phyloP scores from a whole-genome alignment of 2,329 filamentous ascomycete genomes.

The Hypomyces rosellus region DNA sequence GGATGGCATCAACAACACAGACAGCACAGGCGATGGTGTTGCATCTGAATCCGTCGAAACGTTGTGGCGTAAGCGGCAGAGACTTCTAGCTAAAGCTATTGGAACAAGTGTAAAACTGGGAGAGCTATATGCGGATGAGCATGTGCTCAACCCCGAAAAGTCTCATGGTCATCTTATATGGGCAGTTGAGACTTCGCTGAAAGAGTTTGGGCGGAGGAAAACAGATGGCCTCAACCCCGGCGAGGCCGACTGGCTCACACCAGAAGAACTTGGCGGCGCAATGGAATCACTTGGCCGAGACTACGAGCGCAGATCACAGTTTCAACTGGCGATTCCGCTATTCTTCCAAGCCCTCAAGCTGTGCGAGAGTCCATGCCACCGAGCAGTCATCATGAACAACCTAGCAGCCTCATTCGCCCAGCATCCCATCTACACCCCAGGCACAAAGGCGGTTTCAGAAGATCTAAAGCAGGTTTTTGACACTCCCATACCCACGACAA shows the following conservation, averaged over 20 bases:
- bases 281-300: slow-evolving; percentile 70
- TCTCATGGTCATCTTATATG: slow-evolving; percentile 70
- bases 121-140: slow-evolving; percentile 70
- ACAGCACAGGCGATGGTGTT: slow-evolving; percentile 15
- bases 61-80: slow-evolving; percentile 53
- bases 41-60: slow-evolving; percentile 33
- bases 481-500: slow-evolving; percentile 36
- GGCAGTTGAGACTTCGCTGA: slow-evolving; percentile 73
- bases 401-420: slow-evolving; percentile 68
- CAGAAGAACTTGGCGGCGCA: slow-evolving; percentile 65
- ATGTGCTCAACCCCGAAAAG: slow-evolving; percentile 65
- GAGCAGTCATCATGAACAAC: slow-evolving; percentile 82
- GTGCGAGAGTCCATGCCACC: slow-evolving; percentile 63
- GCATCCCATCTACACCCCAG: slow-evolving; percentile 42
- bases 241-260: slow-evolving; percentile 64
- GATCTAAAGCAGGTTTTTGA: slow-evolving; percentile 22
- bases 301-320: slow-evolving; percentile 67
- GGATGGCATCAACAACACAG: slow-evolving; percentile 8
- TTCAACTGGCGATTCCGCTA: slow-evolving; percentile 76
- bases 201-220: slow-evolving; percentile 64
- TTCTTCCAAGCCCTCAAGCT: slow-evolving; percentile 79
- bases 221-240: slow-evolving; percentile 61
- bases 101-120: slow-evolving; percentile 77
- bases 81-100: slow-evolving; percentile 66
- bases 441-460: slow-evolving; percentile 21